Evolutionary conservation across 2,329 filamentous ascomycete species (phyloP), one percentile per base, ranked within the genome.

Genomic region (Epichloe aotearoae): DNA sequence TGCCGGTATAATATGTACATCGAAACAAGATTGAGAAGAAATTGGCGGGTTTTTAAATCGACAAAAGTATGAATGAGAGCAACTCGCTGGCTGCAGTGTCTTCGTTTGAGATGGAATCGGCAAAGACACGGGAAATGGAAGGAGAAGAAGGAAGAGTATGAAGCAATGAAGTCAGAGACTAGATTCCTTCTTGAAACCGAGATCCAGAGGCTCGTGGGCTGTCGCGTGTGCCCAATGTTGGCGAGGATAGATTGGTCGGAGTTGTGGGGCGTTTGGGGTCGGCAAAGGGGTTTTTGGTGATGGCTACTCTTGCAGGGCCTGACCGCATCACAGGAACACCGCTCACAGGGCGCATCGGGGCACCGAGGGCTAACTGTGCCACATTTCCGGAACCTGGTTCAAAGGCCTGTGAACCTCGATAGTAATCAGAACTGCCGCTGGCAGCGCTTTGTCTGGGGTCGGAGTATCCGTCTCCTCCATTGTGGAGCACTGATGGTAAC

Each of bases 251-350:
- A 36, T 33, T 50, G n/a, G 60, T 57, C 14, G 52, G 54, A 51
- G 52, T 62, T 51, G 14, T 62, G 56, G 26, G 61, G 50, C 19
- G 57, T 46, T 56, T 56, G 20, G 65, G 58, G 41, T 58, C 58
- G 26, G 65, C 58, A 50, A 77, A 77, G 0, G 76, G 75, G 23
- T 70, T 73, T 47, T 78, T 74, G 52, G 77, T 75, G 15, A 84
- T 68, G 1, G 82, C 77, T 3, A 78, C 81, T 50, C 80, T 75
- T 17, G 76, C 80, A 15, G 83, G 83, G n/a, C 82, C 78, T n/a
- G 78, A 74, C 54, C 80, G 73, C 61, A 82, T 74, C 34, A 82
- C 69, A n/a, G 76, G 73, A 4, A 81, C 67, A 10, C 79, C 78
- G 59, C 79, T 82, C 50, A 77, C 73, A 33, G 77, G 77, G 44